phyloP scores from a whole-genome alignment of 1,139 yeast species.

The Taphrina communis region DNA sequence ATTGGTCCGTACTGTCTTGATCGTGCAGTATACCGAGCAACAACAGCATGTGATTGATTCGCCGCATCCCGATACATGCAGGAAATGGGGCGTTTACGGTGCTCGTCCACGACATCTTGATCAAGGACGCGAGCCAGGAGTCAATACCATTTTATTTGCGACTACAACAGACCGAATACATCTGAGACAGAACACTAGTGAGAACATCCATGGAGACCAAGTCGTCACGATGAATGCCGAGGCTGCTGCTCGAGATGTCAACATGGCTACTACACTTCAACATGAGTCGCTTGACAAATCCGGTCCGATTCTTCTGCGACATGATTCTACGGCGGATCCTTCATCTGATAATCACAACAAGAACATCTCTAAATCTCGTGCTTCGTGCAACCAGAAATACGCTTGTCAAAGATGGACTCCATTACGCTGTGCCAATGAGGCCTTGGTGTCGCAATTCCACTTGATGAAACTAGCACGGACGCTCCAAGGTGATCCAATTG shows the following conservation, averaged over 20 bases:
- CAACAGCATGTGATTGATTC: background rate
- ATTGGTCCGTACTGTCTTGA: background rate
- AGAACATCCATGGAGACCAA: background rate
- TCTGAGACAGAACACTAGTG: background rate
- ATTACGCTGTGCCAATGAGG: conserved; percentile 41
- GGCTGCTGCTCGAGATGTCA: background rate
- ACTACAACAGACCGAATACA: background rate
- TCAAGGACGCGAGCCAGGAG: too few species aligned
- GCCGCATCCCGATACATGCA: background rate
- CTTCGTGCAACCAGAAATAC: conserved; percentile 12
- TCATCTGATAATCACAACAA: background rate
- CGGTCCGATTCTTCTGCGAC: conserved; percentile 15
- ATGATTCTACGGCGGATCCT: conserved; percentile 31
- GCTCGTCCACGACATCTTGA: background rate
- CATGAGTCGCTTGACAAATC: background rate
- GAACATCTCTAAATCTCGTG: background rate
- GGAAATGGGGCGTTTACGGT: background rate
- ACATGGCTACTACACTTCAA: background rate
- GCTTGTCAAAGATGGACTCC: conserved; percentile 46
- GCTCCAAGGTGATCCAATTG: conserved; percentile 43
- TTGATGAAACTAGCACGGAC: conserved; percentile 43
- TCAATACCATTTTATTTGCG: too few species aligned
- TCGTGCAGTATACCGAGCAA: background rate
- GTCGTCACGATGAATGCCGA: background rate
- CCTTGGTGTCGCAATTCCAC: conserved; percentile 37